Conservation (phyloP, 306 rosid species). For the Trichosanthes cucumerina region DNA sequence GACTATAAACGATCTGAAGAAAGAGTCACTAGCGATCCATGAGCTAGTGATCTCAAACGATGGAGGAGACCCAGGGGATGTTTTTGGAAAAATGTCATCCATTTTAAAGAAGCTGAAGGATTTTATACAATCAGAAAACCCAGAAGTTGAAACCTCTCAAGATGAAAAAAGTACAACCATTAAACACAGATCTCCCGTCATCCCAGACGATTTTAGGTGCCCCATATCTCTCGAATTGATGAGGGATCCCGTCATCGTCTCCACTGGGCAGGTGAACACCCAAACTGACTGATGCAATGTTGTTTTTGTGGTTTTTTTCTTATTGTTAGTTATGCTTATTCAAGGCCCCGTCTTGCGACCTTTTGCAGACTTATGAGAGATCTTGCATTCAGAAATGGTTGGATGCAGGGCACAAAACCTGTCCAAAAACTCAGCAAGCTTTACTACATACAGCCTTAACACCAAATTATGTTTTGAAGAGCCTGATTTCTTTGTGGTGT, state of each 20-base stretch:
- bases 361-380: conserved; percentile 87
- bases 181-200: conserved; percentile 89
- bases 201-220: conserved; percentile 96
- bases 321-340: conserved; percentile 11
- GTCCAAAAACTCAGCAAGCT: conserved; percentile 93
- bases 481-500: conserved; percentile 89
- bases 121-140: conserved; percentile 42
- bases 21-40: conserved; percentile 70
- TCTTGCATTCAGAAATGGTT: conserved; percentile 94
- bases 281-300: no score
- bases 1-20: conserved; percentile 63
- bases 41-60: conserved; percentile 46
- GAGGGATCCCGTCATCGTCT: conserved; percentile 94
- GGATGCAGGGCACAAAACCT: conserved; percentile 89
- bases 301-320: neutral
- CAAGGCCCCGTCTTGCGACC: conserved; percentile 5
- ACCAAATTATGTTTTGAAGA: conserved; percentile 93
- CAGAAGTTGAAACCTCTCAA: conserved; percentile 35
- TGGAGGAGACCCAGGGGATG: conserved; percentile 45
- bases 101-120: conserved; percentile 65
- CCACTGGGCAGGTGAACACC: conserved; percentile 80
- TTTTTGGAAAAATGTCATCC: conserved; percentile 44
- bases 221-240: conserved; percentile 92
- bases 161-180: conserved; percentile 31
- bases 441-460: conserved; percentile 82